These are phyloP conservation scores for Lizonia empirigonia DNA, from an alignment of 2,329 filamentous ascomycete species.

Conservation along the genomic window DNA sequence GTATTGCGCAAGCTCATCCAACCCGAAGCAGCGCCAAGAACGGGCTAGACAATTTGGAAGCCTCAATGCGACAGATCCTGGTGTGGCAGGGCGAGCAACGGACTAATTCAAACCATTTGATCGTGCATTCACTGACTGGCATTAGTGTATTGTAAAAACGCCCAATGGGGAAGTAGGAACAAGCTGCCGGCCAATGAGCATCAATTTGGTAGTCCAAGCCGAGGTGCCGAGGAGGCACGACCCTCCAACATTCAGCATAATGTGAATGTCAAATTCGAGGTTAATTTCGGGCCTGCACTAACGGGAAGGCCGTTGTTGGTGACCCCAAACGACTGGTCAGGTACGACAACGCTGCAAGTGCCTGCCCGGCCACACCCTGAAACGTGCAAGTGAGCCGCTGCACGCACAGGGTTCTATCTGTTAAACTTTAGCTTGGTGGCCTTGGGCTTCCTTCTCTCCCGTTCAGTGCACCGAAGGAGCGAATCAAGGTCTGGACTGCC, in stretches of 20 bases:
- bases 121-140: background rate
- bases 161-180: background rate
- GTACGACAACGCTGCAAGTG: constrained; percentile 19
- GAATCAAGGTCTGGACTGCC: constrained; percentile 7
- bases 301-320: background rate
- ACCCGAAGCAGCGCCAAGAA: background rate
- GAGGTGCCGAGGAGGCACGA: constrained; percentile 16
- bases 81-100: background rate
- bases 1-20: background rate
- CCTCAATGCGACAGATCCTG: background rate
- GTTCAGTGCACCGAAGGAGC: constrained; percentile 17
- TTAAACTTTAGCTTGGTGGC: constrained; percentile 32
- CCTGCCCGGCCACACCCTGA: constrained; percentile 18
- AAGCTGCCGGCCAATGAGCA: constrained; percentile 2
- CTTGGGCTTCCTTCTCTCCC: constrained; percentile 22
- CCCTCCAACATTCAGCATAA: background rate
- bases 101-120: background rate
- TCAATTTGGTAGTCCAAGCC: background rate
- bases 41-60: constrained; percentile 7
- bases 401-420: constrained; percentile 20
- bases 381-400: constrained; percentile 21
- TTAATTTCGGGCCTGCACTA: constrained; percentile 2
- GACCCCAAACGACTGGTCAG: constrained; percentile 11
- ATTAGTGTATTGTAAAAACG: background rate
- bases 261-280: constrained; percentile 7